Percentiles rank a stretch among this genome's conserved stretches.
These are phyloP conservation scores for Calonectria hongkongensis DNA, from an alignment of 2,329 filamentous ascomycete genomes.

Conservation along the genomic window DNA sequence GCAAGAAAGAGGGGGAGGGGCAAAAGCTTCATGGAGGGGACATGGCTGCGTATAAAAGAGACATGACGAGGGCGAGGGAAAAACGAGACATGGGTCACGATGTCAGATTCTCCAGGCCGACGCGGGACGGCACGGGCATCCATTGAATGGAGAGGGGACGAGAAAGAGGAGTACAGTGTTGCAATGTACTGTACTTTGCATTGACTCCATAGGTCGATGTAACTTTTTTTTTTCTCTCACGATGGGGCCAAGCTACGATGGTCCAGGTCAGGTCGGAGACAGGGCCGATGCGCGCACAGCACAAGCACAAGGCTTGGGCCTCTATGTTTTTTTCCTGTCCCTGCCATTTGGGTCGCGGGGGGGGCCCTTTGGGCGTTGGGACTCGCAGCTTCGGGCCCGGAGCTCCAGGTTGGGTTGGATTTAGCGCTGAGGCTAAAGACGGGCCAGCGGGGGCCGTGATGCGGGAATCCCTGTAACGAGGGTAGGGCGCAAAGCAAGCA, in stretches of 20 bases:
- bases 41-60: slow-evolving; percentile 41
- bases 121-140: slow-evolving; percentile 36
- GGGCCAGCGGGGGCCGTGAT: slow-evolving; percentile 44
- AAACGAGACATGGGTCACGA: slow-evolving; percentile 40
- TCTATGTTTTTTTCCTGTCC: background rate
- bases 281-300: slow-evolving; percentile 33
- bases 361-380: slow-evolving; percentile 15
- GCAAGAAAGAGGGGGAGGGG: slow-evolving; percentile 41
- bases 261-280: slow-evolving; percentile 31
- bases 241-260: slow-evolving; percentile 35
- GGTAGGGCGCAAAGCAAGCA: slow-evolving; percentile 21
- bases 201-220: slow-evolving; percentile 25
- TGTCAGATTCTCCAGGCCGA: slow-evolving; percentile 20
- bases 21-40: slow-evolving; percentile 39
- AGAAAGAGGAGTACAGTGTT: slow-evolving; percentile 29
- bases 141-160: slow-evolving; percentile 22
- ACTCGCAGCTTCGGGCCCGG: slow-evolving; percentile 32
- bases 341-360: slow-evolving; percentile 15
- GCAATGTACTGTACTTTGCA: slow-evolving; percentile 23
- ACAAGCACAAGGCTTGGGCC: slow-evolving; percentile 10
- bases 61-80: slow-evolving; percentile 33
- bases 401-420: slow-evolving; percentile 44
- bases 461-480: slow-evolving; percentile 31
- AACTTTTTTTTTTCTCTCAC: slow-evolving; percentile 34
- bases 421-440: slow-evolving; percentile 54